These are phyloP conservation scores for Ceratocystis destructans DNA, from an alignment of 2,329 filamentous ascomycete genomes.

Conservation along the genomic window DNA sequence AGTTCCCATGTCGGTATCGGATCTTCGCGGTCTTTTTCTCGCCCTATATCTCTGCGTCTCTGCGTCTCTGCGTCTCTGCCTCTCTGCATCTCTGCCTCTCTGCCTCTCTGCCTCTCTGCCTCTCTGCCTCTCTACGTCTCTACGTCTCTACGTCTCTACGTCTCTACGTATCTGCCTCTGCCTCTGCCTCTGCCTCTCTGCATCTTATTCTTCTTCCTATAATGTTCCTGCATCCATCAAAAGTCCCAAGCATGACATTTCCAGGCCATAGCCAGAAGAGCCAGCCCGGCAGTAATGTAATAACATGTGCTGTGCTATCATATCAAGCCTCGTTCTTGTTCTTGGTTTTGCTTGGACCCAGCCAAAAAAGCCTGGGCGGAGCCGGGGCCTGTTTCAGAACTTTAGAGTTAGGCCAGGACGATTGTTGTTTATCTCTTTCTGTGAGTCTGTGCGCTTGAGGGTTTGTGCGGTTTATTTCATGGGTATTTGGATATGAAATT, in stretches of 20 bases:
- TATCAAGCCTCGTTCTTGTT: neutral
- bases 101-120: neutral
- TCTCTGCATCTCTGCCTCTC: neutral
- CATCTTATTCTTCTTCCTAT: constrained; percentile 7
- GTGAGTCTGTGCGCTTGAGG: neutral
- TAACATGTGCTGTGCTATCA: too few relatives aligned
- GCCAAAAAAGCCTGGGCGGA: neutral
- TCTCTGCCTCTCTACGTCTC: neutral
- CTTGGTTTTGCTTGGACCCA: neutral
- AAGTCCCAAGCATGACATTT: neutral
- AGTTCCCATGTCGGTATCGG: too few relatives aligned
- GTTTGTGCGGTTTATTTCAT: neutral
- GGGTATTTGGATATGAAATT: too few relatives aligned
- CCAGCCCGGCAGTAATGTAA: neutral
- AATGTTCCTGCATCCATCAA: constrained; percentile 4
- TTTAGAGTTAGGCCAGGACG: constrained; percentile 4
- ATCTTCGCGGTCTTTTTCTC: too few relatives aligned
- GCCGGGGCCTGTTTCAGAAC: neutral
- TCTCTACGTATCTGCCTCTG: neutral
- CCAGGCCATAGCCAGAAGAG: neutral
- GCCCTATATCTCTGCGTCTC: neutral
- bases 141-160: too few relatives aligned
- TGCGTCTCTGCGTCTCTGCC: neutral
- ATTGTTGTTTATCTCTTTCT: neutral
- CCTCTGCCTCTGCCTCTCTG: neutral